These are phyloP conservation scores for Colletotrichum godetiae DNA, from an alignment of 2,329 filamentous ascomycete species.

Conservation along the genomic window DNA sequence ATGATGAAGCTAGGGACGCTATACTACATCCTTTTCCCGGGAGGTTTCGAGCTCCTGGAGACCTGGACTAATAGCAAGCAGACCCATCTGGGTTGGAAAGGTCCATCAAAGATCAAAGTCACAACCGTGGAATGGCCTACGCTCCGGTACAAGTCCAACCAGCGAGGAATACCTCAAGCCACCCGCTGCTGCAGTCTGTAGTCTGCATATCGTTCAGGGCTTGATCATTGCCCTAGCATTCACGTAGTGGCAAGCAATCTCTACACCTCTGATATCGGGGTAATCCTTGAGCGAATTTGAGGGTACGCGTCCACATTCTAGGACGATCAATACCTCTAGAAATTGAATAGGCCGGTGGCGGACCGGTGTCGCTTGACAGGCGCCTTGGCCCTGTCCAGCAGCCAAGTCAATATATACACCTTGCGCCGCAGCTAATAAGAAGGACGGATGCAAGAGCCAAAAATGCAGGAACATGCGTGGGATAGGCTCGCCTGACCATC, in stretches of 20 bases:
- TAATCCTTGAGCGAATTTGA: background rate
- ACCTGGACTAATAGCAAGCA: too few relatives aligned
- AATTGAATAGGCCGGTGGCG: background rate
- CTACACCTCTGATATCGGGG: background rate
- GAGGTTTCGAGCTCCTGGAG: background rate
- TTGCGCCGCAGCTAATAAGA: background rate
- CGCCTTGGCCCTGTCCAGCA: background rate
- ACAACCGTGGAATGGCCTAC: background rate
- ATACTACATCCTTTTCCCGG: background rate
- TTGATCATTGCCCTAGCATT: background rate
- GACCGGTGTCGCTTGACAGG: background rate
- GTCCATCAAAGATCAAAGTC: background rate
- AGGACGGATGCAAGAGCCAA: background rate
- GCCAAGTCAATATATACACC: background rate
- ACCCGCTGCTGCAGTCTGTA: background rate
- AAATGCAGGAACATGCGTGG: slow-evolving; percentile 10
- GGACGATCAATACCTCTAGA: background rate
- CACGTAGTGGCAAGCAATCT: background rate
- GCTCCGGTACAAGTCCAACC: background rate
- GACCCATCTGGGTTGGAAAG: background rate
- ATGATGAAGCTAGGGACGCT: slow-evolving; percentile 9
- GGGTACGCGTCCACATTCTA: background rate
- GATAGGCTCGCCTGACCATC: slow-evolving; percentile 13
- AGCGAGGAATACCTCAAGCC: background rate
- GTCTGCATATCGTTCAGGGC: too few relatives aligned